These are phyloP conservation scores for Metarhizium guizhouense DNA, from an alignment of 2,329 filamentous ascomycete genomes.

Conservation along the genomic window DNA sequence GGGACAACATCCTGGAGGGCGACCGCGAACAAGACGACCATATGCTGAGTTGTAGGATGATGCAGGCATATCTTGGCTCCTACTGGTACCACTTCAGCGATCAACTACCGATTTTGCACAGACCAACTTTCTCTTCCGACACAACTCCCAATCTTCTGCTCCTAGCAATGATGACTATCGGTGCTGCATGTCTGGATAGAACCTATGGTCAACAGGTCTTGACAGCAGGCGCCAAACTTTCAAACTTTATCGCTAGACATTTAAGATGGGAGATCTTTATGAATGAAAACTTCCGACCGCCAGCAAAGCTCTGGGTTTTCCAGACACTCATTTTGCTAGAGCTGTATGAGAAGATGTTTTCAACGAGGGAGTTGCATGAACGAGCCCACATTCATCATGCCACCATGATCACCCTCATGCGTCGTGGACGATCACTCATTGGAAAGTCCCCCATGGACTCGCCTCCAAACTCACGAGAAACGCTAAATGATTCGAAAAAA, in stretches of 20 bases:
- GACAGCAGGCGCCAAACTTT: slow-evolving; percentile 69
- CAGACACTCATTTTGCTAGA: slow-evolving; percentile 84
- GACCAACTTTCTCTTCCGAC: slow-evolving; percentile 85
- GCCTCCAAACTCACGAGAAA: slow-evolving; percentile 59
- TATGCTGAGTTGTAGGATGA: slow-evolving; percentile 80
- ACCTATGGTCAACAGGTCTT: slow-evolving; percentile 66
- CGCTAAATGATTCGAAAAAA: slow-evolving; percentile 43
- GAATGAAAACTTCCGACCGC: slow-evolving; percentile 79
- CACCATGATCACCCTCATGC: slow-evolving; percentile 91
- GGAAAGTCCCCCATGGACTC: slow-evolving; percentile 79
- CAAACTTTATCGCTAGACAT: slow-evolving; percentile 87
- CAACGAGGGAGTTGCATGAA: slow-evolving; percentile 83
- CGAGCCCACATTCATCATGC: slow-evolving; percentile 94
- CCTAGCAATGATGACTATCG: slow-evolving; percentile 84
- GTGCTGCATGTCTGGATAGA: slow-evolving; percentile 81
- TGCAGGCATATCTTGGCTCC: slow-evolving; percentile 87
- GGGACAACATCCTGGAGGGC: slow-evolving; percentile 70
- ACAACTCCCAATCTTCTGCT: slow-evolving; percentile 77
- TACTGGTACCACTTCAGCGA: slow-evolving; percentile 95
- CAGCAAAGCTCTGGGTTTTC: slow-evolving; percentile 93
- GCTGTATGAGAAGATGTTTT: slow-evolving; percentile 97
- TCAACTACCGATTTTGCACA: slow-evolving; percentile 89
- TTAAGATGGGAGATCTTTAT: slow-evolving; percentile 95
- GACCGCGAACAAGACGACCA: slow-evolving; percentile 58
- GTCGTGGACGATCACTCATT: slow-evolving; percentile 82